Base-by-base conservation (phyloP, 1,139 yeast species). In the Hemisphaericaspora subhashii region DNA sequence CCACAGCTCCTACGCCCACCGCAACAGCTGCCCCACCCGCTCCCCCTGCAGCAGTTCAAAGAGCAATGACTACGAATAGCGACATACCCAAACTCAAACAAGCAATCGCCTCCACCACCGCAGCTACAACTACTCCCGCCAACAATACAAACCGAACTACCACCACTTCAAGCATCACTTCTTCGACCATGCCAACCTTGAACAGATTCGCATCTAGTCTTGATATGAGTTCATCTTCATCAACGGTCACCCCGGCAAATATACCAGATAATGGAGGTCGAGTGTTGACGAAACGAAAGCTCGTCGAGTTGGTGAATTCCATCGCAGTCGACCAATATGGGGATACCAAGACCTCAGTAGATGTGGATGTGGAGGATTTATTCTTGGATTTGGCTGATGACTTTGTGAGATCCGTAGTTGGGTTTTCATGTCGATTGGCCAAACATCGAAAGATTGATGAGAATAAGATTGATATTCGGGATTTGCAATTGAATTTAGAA, bases 341-440 rank as follows among this genome's bases (percentile, higher is more conserved):
- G 21, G 94, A 87, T 52, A 89, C 95, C 3, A 92, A 87, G 52
- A 86, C 95, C 7, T 77, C 78, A n/a, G 84, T 92, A 40, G 98
- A 90, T 58, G 97, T 97, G 22, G 97, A 92, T 60, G 98, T 90
- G 12, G 98, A 92, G 59, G 97, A 90, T 50, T 66, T 90, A 30
- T 67, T 92, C 36, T 71, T 94, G 36, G 98, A 94, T 59, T 70
- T 92, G 43, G 98, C 98, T 0, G 99, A 94, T 58, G 98, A 94
- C 57, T 92, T 92, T 59, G 94, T 92, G 11, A 79, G 86, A 12
- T 83, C 86, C 36, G 96, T 94, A 2, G 88, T 97, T 0, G 76
- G 88, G 3, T 92, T 92, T 68, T 96, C 97, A 0, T 92, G 98
- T 59, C 79, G 94, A 41, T 70, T 92, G 51, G 98, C 99, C 13